Base-by-base conservation (phyloP, 306 rosid species). In the Herpetospermum pedunculosum region DNA sequence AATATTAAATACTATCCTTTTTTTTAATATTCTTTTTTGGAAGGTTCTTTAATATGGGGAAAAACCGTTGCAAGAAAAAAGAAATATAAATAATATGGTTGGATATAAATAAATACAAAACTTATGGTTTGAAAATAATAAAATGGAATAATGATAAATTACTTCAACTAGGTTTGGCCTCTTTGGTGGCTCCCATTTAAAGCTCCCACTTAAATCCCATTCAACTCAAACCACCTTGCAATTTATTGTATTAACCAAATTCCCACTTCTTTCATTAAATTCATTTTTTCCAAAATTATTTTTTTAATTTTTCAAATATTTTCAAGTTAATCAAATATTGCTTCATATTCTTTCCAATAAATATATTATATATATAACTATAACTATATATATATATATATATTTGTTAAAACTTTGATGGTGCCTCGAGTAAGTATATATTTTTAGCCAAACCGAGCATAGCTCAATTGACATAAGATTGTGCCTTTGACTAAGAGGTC, bases 171-270 rank as follows among this genome's bases (percentile, higher is more conserved):
- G 72, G 10, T 40, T 65, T 65, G 49, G 49, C 50, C 30, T 13
- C 15, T 25, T 63, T 12, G 72, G 48, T 65, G 72, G 50, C 50
- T 65, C 72, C 44, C 50, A 65, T 65, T 64, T 21, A 65, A 38
- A 38, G 72, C 72, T 38, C 72, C 14, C 30, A 65, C n/a, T 65
- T 65, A 65, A 65, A 4, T 65, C 72, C 29, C 72, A 65, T 65
- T 65, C 38, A 64, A 65, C 50, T 38, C 49, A 65, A 65, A 65
- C 48, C 72, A 65, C 48, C 72, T 38, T 65, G 4, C 72, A 21
- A 11, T 65, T 65, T 65, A 65, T 65, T 65, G 18, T 65, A 65
- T 65, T 65, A 65, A 65, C 72, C 50, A 21, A 19, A 11, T 65
- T 37, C 9, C 72, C 72, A 65, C 72, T 65, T 65, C 49, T 38